phyloP scores from a whole-genome alignment of 2,329 filamentous ascomycete species.

The Fusarium clavum region DNA sequence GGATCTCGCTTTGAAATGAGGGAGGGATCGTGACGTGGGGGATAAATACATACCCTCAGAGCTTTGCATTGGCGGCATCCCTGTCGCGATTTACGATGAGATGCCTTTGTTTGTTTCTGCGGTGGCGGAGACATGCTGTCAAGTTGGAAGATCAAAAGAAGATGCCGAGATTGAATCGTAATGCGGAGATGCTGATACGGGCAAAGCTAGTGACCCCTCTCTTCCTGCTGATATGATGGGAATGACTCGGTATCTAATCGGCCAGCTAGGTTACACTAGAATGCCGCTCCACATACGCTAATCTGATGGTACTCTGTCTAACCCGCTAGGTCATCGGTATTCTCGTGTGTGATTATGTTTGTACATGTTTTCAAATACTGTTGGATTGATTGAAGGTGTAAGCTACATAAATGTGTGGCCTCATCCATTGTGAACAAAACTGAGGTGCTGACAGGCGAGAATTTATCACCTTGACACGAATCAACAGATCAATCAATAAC shows the following conservation, averaged over 20 bases:
- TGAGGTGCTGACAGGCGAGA: too few species aligned
- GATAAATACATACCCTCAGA: not conserved
- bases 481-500: too few species aligned
- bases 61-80: slow-evolving; percentile 2
- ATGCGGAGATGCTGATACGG: not conserved
- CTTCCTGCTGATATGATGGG: not conserved
- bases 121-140: not conserved
- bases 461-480: too few species aligned
- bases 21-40: too few species aligned
- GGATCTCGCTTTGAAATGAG: not conserved
- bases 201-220: not conserved
- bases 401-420: too few species aligned
- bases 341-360: not conserved
- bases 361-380: not conserved
- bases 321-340: not conserved
- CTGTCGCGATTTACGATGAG: slow-evolving; percentile 2
- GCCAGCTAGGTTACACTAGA: not conserved
- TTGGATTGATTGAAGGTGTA: too few species aligned
- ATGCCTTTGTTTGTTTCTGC: not conserved
- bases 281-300: not conserved
- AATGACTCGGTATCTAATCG: not conserved
- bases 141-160: not conserved
- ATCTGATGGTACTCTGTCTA: not conserved
- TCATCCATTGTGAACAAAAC: too few species aligned
- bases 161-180: not conserved